Evolutionary conservation across 2,329 filamentous ascomycete species (phyloP).

Genomic region (Cladobotryum mycophilum): DNA sequence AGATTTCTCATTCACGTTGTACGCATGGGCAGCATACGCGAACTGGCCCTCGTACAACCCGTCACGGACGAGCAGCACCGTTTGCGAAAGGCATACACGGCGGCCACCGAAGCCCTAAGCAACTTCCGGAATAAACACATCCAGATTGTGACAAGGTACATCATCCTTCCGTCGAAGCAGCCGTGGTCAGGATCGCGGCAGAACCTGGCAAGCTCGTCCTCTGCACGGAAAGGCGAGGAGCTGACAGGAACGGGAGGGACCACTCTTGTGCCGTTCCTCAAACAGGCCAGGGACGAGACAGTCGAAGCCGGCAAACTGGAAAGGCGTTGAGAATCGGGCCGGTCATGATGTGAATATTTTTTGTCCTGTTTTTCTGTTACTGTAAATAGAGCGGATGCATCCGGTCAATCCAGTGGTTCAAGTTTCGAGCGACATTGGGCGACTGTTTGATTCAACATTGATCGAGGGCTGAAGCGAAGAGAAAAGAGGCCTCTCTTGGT

Average conservation of each 20-base stretch:
- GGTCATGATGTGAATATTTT: too few species aligned
- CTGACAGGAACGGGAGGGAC: conserved; percentile 85
- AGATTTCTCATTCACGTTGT: conserved; percentile 69
- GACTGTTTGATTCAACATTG: too few species aligned
- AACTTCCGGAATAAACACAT: conserved; percentile 80
- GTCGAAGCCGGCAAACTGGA: conserved; percentile 29
- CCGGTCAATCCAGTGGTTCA: too few species aligned
- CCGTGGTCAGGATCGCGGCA: conserved; percentile 23
- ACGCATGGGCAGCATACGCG: conserved; percentile 65
- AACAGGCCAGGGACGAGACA: conserved; percentile 84
- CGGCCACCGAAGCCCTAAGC: conserved; percentile 67
- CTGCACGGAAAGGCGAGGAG: conserved; percentile 32
- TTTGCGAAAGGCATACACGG: conserved; percentile 53
- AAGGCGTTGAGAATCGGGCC: neutral
- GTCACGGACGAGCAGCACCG: conserved; percentile 44
- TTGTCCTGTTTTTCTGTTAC: too few species aligned
- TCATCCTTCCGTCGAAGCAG: conserved; percentile 67
- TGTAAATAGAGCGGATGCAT: too few species aligned
- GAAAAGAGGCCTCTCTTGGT: too few species aligned
- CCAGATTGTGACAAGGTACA: conserved; percentile 83
- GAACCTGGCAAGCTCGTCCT: conserved; percentile 43
- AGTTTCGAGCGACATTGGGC: too few species aligned
- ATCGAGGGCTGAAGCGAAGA: too few species aligned
- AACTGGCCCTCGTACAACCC: conserved; percentile 53
- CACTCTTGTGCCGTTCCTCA: conserved; percentile 79